Base-by-base conservation (phyloP, 768 basidiomycete species). In the Collybia sordida region DNA sequence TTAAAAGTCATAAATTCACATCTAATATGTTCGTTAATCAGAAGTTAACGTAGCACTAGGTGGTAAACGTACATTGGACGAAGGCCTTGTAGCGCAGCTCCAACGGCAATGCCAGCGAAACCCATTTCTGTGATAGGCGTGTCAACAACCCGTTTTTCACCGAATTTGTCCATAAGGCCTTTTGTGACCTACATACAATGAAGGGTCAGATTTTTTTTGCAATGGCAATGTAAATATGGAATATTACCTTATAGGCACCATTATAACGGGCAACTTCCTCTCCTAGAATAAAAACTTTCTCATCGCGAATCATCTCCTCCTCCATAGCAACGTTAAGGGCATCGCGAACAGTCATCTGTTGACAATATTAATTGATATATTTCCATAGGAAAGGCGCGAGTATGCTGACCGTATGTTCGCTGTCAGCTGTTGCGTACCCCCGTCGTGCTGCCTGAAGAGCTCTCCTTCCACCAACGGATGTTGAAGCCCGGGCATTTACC, bases 1-100 rank as follows among this genome's bases (percentile, higher is more conserved):
- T 99, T 98, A 80, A 96, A 98, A 14, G 96, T 98, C 96, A 98
- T 98, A 78, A 98, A 99, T 78, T 98, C 96, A 81, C 95, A 98
- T 63, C 91, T 93, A 52, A 25, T 34, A 21, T 27, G 23, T 35
- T 34, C 24, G 36, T 57, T 21, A 56, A 52, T 47, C 39, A 61
- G 38, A 57, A 42, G 28, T 31, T 37, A 54, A 42, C 40, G 38
- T 51, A 37, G 11, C 25, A 54, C 25, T 14, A 25, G 41, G 18
- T 41, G 39, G 24, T 12, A 47, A 47, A 63, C 84, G 51, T 67
- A 90, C 90, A 99, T 80, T 53, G 97, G 97, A 59, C 95, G 83
- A 49, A 99, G 83, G 63, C 97, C 97, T 61, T 93, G 85, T 28
- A 98, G 81, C 40, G 92, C 97, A 53, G 97, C 85, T 66, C 97